A percentile compares a stretch with the other conserved stretches of the same genome.
phyloP scores from a whole-genome alignment of 768 basidiomycete species.

The Pholiota molesta region DNA sequence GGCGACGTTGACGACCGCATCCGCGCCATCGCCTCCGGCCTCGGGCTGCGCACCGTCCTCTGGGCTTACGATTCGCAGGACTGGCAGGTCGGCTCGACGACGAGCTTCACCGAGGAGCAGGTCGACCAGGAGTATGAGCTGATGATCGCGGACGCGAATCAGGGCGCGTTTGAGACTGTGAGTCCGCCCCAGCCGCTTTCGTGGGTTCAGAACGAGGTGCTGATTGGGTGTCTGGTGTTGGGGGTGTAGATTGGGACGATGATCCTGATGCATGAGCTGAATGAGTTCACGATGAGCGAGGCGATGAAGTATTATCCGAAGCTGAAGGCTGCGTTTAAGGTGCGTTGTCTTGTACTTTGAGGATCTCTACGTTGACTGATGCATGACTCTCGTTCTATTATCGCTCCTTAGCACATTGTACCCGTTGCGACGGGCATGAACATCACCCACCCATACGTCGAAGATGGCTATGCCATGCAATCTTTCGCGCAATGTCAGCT shows the following conservation, averaged over 20 bases:
- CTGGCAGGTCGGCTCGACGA: conserved; percentile 62
- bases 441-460: conserved; percentile 54
- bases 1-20: conserved; percentile 79
- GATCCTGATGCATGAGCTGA: conserved; percentile 60
- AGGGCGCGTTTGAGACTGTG: conserved; percentile 44
- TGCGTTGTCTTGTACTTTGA: conserved; percentile 27
- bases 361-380: too few relatives aligned
- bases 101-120: conserved; percentile 41
- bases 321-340: conserved; percentile 49
- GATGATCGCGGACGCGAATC: conserved; percentile 50
- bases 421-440: conserved; percentile 58
- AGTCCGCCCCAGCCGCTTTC: conserved; percentile 8
- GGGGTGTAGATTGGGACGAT: conserved; percentile 47
- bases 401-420: conserved; percentile 43
- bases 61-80: conserved; percentile 77
- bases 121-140: conserved; percentile 57
- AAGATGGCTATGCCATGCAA: conserved; percentile 44
- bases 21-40: conserved; percentile 65
- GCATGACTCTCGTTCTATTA: too few relatives aligned
- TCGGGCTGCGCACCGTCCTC: conserved; percentile 71
- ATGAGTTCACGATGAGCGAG: conserved; percentile 63
- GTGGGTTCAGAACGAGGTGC: too few relatives aligned
- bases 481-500: conserved; percentile 50
- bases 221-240: not conserved
- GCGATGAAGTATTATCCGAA: conserved; percentile 54